phyloP scores from a whole-genome alignment of 495 filamentous ascomycete genomes.

The Penicillium diatomitis region DNA sequence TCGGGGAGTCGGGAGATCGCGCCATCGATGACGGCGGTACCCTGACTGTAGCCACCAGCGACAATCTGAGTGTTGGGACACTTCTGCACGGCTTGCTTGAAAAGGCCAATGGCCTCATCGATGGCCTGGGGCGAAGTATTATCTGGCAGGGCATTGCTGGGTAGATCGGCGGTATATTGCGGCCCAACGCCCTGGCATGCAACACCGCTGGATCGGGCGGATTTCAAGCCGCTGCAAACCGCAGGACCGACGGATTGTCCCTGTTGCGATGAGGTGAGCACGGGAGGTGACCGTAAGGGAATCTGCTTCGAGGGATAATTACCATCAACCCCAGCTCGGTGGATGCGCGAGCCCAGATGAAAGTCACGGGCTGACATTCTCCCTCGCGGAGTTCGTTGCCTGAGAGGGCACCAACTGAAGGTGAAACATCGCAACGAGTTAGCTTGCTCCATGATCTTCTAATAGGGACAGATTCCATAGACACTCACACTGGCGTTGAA shows the following conservation, averaged over 20 bases:
- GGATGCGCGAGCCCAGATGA: constrained; percentile 44
- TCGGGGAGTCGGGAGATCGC: constrained; percentile 34
- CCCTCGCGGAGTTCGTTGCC: constrained; percentile 39
- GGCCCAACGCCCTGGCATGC: constrained; percentile 30
- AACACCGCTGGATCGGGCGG: constrained; percentile 21
- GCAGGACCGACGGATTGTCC: constrained; percentile 32
- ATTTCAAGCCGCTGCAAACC: constrained; percentile 26
- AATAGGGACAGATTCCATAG: neutral
- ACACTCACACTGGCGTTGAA: constrained; percentile 7
- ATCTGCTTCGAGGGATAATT: neutral
- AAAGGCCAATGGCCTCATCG: constrained; percentile 27
- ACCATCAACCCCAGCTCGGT: constrained; percentile 24
- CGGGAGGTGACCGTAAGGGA: neutral
- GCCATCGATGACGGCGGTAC: constrained; percentile 44
- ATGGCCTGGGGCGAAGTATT: constrained; percentile 32
- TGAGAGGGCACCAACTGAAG: neutral
- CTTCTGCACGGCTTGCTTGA: constrained; percentile 26
- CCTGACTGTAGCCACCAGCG: constrained; percentile 48
- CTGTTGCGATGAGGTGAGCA: constrained; percentile 7
- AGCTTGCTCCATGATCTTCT: neutral
- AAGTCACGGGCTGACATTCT: constrained; percentile 39
- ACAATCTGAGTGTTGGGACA: constrained; percentile 50
- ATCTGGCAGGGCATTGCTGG: constrained; percentile 16
- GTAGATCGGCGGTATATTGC: constrained; percentile 21
- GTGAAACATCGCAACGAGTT: neutral